Percentiles rank a stretch among this genome's conserved stretches.
phyloP scores from a whole-genome alignment of 2,329 filamentous ascomycete species.

The Aspergillus fumigatiaffinis region DNA sequence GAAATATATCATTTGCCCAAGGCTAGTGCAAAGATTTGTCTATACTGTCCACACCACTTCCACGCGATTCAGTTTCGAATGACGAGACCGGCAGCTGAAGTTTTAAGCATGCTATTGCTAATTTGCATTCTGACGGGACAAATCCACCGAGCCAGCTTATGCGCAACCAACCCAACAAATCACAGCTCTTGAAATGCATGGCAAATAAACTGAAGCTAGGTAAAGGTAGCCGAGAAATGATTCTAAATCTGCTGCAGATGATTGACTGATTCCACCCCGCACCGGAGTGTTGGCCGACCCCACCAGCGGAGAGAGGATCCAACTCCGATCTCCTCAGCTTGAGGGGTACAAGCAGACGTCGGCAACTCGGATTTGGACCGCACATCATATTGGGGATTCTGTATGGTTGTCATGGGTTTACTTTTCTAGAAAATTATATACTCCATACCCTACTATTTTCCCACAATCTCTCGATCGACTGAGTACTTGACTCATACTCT shows the following conservation, averaged over 20 bases:
- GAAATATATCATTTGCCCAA: not conserved
- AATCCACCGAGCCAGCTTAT: not conserved
- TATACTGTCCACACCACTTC: not conserved
- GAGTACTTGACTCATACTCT: conserved; percentile 6
- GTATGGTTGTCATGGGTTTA: not conserved
- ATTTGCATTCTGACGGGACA: not conserved
- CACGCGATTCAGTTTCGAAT: not conserved
- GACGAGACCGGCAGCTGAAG: not conserved
- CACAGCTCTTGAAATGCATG: not conserved
- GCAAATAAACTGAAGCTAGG: conserved; percentile 2
- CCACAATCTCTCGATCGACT: not conserved
- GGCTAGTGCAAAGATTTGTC: not conserved
- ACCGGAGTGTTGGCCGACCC: conserved; percentile 20
- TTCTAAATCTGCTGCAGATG: conserved; percentile 3
- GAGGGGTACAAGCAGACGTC: not conserved
- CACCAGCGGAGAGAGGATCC: conserved; percentile 20
- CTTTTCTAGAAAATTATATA: not conserved
- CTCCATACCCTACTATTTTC: not conserved
- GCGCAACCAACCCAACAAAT: not conserved
- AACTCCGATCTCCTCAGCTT: conserved; percentile 14
- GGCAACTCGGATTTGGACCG: conserved; percentile 18
- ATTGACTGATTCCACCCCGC: conserved; percentile 9
- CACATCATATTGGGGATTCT: not conserved
- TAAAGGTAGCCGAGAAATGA: not conserved
- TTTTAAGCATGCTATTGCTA: not conserved